These are phyloP conservation scores for Medicago lupulina DNA, from an alignment of 306 rosid genomes.

Conservation along the genomic window DNA sequence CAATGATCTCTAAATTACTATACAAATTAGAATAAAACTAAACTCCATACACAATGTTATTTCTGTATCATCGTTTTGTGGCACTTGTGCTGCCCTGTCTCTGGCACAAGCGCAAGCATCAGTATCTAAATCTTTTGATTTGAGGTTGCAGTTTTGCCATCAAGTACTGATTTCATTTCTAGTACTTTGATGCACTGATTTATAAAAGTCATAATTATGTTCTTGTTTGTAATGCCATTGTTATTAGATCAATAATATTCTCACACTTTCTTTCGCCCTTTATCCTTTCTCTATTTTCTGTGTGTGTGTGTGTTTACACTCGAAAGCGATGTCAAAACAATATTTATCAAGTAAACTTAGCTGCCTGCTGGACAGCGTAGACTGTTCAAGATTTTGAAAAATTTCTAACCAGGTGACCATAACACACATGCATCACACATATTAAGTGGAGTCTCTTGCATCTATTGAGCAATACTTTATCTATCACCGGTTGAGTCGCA, in stretches of 20 bases:
- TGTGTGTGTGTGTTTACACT: not conserved
- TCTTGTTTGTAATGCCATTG: not conserved
- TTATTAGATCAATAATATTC: not conserved
- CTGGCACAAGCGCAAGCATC: constrained; percentile 28
- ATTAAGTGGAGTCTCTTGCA: not conserved
- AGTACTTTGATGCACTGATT: not conserved
- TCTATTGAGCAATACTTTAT: not conserved
- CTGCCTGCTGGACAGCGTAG: not conserved
- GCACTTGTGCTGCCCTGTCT: constrained; percentile 34
- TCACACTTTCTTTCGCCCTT: not conserved
- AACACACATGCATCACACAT: not conserved
- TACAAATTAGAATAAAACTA: constrained; percentile 39
- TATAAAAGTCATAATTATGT: not conserved
- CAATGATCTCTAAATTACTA: constrained; percentile 10
- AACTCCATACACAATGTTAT: constrained; percentile 32
- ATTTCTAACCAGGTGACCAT: not conserved
- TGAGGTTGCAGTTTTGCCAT: constrained; percentile 22
- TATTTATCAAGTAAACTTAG: not conserved
- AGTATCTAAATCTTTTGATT: constrained; percentile 12
- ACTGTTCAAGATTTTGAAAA: not conserved
- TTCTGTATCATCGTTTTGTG: constrained; percentile 31
- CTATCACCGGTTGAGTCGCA: not conserved
- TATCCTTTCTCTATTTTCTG: not conserved
- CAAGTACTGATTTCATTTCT: constrained; percentile 33
- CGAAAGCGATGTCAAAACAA: not conserved